These are phyloP conservation scores for Boletus sp. DNA, from an alignment of 768 basidiomycete species.

Conservation along the genomic window DNA sequence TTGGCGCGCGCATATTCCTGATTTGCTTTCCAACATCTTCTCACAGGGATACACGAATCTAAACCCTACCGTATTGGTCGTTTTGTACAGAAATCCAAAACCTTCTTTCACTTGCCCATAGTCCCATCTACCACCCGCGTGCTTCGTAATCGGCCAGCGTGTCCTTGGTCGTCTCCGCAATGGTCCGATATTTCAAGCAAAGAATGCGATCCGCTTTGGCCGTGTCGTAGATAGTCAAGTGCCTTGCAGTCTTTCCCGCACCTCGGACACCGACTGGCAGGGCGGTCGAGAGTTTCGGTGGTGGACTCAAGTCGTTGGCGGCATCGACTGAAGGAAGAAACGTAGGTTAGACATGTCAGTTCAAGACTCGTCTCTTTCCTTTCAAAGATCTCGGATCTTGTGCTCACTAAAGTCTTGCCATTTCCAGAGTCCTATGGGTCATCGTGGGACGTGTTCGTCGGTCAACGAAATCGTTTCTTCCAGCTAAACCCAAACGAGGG, in stretches of 20 bases:
- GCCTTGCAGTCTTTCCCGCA: constrained; percentile 25
- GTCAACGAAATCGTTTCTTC: not conserved
- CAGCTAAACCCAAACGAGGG: no score
- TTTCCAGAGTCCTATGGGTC: constrained; percentile 23
- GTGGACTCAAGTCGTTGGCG: constrained; percentile 34
- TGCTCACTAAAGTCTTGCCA: constrained; percentile 33
- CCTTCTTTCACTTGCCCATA: not conserved
- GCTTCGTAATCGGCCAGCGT: constrained; percentile 41
- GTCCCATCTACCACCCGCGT: constrained; percentile 36
- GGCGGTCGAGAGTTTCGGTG: constrained; percentile 26
- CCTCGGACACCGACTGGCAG: constrained; percentile 36
- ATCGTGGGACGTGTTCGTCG: not conserved
- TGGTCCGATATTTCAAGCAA: constrained; percentile 39
- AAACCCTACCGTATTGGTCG: not conserved
- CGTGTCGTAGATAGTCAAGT: constrained; percentile 31
- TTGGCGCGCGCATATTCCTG: no score
- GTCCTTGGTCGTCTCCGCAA: constrained; percentile 40
- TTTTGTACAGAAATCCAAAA: not conserved
- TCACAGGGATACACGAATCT: not conserved
- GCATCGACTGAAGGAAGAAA: constrained; percentile 31
- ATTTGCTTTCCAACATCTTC: not conserved
- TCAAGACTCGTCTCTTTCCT: not conserved
- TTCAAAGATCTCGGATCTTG: not conserved
- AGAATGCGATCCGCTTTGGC: constrained; percentile 40
- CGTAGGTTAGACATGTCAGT: not conserved